phyloP scores from a whole-genome alignment of 768 basidiomycete genomes.

The Naganishia randhawae region DNA sequence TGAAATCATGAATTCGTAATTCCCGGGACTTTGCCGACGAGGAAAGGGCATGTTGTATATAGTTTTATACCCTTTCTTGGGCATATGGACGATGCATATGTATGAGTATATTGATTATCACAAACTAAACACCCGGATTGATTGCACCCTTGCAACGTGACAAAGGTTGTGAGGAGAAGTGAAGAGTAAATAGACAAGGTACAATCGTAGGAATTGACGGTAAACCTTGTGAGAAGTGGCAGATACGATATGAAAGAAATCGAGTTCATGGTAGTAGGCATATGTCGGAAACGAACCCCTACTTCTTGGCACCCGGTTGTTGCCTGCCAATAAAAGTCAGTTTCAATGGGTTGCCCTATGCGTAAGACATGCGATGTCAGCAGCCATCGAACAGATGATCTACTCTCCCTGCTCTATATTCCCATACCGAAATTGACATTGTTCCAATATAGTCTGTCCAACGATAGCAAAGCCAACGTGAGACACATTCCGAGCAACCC shows the following conservation, averaged over 20 bases:
- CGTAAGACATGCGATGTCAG: slow-evolving; percentile 3
- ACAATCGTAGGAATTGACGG: background rate
- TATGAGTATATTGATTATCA: background rate
- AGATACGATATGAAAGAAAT: too few relatives aligned
- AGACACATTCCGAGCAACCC: background rate
- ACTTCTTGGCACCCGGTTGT: slow-evolving; percentile 1
- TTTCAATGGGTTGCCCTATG: slow-evolving; percentile 41
- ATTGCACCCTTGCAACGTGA: too few relatives aligned
- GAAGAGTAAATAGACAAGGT: too few relatives aligned
- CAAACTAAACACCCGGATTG: too few relatives aligned
- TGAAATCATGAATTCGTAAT: background rate
- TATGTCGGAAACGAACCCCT: background rate
- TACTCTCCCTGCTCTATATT: background rate
- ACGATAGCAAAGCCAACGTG: background rate
- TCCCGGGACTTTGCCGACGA: background rate
- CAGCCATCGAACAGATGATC: background rate
- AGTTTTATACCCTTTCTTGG: background rate
- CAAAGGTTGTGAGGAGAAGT: too few relatives aligned
- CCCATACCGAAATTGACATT: slow-evolving; percentile 41
- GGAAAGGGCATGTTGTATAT: slow-evolving; percentile 13
- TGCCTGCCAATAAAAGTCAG: slow-evolving; percentile 45
- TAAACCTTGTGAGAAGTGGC: too few relatives aligned
- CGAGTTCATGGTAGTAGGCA: background rate
- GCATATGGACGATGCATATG: slow-evolving; percentile 18
- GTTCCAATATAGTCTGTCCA: slow-evolving; percentile 45